Evolutionary conservation across 164 flowering plant genomes (phyloP).

Genomic region (Berberis thunbergii): DNA sequence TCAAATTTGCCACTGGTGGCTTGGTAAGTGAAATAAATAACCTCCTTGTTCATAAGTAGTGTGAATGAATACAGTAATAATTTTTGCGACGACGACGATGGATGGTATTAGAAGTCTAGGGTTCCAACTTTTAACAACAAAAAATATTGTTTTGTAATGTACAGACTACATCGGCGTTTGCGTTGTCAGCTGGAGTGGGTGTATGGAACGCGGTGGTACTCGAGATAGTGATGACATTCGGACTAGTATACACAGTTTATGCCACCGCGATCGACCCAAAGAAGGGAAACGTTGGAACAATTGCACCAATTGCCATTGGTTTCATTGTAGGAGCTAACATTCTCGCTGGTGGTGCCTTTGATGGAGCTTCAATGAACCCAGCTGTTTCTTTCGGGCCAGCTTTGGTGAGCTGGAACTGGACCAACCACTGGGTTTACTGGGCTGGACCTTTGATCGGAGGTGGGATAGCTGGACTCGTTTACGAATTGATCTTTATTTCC

Average conservation of each 20-base stretch:
- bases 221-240: conserved; percentile 41
- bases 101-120: too few relatives aligned
- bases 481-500: conserved; percentile 32
- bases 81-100: too few relatives aligned
- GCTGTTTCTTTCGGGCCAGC: conserved; percentile 51
- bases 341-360: conserved; percentile 43
- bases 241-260: conserved; percentile 25
- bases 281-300: conserved; percentile 37
- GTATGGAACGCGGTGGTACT: conserved; percentile 32
- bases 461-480: conserved; percentile 37
- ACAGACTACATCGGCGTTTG: conserved; percentile 22
- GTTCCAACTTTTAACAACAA: too few relatives aligned
- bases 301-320: conserved; percentile 48
- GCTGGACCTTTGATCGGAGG: conserved; percentile 47
- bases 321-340: conserved; percentile 50
- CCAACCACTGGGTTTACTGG: conserved; percentile 56
- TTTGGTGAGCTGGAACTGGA: conserved; percentile 41
- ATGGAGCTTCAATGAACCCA: conserved; percentile 56
- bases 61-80: too few relatives aligned
- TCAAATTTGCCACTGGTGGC: conserved; percentile 28
- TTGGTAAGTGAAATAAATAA: conserved; percentile 12
- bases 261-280: conserved; percentile 32
- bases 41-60: too few relatives aligned
- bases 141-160: background rate
- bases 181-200: conserved; percentile 21